These are phyloP conservation scores for Ceratocystis harringtonii DNA, from an alignment of 2,329 filamentous ascomycete genomes.

Conservation along the genomic window DNA sequence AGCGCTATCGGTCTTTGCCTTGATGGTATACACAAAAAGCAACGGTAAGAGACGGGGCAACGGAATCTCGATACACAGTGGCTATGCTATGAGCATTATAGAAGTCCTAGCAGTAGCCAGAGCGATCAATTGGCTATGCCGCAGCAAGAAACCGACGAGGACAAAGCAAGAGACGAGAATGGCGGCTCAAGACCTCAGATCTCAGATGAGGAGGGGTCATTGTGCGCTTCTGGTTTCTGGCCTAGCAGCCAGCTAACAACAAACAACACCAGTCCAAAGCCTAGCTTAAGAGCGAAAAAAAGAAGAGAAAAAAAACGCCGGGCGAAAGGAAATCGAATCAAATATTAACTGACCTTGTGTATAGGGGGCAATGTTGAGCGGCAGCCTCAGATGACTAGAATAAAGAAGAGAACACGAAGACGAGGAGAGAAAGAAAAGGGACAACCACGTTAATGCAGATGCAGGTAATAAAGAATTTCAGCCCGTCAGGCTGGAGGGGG, in stretches of 20 bases:
- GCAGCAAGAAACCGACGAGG: not conserved
- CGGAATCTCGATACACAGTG: not conserved
- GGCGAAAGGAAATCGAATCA: not conserved
- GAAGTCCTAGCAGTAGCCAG: not conserved
- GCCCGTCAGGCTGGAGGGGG: not conserved
- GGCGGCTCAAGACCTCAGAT: not conserved
- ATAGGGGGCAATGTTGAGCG: no score
- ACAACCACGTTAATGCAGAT: not conserved
- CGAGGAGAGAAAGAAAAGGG: no score
- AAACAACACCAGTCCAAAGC: no score
- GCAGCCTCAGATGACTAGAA: no score
- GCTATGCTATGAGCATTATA: not conserved
- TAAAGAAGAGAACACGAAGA: no score
- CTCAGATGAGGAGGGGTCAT: not conserved
- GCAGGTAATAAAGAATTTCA: not conserved
- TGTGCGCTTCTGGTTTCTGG: not conserved
- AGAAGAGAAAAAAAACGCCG: not conserved
- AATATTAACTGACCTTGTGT: not conserved
- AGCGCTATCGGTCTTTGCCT: not conserved
- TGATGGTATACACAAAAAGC: not conserved
- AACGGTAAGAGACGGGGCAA: not conserved
- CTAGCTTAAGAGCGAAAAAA: not conserved
- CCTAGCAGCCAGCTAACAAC: no score
- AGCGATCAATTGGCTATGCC: not conserved
- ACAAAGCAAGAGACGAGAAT: not conserved